Percentiles rank a stretch among this genome's conserved stretches.
Conservation (phyloP, 139 green algal genomes). For the Medakamo hakoo region DNA sequence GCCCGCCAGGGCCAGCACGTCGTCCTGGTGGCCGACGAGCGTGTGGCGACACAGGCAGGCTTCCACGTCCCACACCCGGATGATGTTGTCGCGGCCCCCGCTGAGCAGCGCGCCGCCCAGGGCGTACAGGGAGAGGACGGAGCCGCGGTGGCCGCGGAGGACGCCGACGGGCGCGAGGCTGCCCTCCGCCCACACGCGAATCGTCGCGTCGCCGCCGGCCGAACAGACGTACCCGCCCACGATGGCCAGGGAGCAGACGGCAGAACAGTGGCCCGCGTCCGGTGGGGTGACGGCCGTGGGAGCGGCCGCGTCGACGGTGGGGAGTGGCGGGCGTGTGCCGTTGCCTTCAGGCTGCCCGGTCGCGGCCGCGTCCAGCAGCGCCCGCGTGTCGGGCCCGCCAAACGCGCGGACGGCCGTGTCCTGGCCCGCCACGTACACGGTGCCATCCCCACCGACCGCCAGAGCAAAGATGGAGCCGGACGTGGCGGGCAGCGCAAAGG, state of each 20-base stretch:
- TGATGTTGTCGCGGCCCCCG: slow-evolving; percentile 71
- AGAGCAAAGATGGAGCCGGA: slow-evolving; percentile 18
- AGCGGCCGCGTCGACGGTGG: background rate
- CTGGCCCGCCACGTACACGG: slow-evolving; percentile 32
- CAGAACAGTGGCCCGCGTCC: slow-evolving; percentile 27
- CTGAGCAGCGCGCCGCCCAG: slow-evolving; percentile 48
- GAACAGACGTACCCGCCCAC: slow-evolving; percentile 26
- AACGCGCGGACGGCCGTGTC: slow-evolving; percentile 7
- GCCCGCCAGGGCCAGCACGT: slow-evolving; percentile 45
- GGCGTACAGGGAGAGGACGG: slow-evolving; percentile 58
- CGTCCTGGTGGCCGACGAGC: slow-evolving; percentile 63
- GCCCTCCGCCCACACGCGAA: slow-evolving; percentile 46
- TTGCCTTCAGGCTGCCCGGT: background rate
- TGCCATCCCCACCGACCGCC: slow-evolving; percentile 1
- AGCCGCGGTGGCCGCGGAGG: slow-evolving; percentile 62
- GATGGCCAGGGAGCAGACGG: slow-evolving; percentile 44
- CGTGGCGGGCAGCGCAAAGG: slow-evolving; percentile 14
- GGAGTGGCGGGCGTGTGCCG: background rate
- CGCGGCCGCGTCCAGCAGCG: background rate
- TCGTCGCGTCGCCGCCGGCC: slow-evolving; percentile 33
- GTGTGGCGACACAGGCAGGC: slow-evolving; percentile 66
- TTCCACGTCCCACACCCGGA: slow-evolving; percentile 76
- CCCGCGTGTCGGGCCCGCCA: too few species aligned
- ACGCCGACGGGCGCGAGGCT: slow-evolving; percentile 36
- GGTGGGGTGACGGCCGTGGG: slow-evolving; percentile 1